These are phyloP conservation scores for Camellia japonica DNA, from an alignment of 148 eudicot species.

Conservation along the genomic window DNA sequence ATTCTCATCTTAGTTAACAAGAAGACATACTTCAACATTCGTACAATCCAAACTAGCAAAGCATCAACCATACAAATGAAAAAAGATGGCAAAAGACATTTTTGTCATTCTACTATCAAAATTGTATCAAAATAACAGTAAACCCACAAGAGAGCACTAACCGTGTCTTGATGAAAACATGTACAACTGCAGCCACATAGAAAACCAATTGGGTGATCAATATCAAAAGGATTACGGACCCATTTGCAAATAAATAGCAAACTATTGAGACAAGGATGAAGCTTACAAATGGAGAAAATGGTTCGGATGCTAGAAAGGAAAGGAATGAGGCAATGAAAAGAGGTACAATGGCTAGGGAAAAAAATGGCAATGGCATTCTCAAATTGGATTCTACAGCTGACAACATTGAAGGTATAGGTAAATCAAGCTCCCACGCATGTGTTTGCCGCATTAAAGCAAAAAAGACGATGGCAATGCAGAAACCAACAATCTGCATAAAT, in stretches of 20 bases:
- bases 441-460: constrained; percentile 92
- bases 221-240: constrained; percentile 52
- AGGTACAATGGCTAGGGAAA: constrained; percentile 52
- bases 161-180: constrained; percentile 80
- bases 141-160: constrained; percentile 32
- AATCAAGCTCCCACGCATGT: constrained; percentile 80
- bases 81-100: neutral
- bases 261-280: constrained; percentile 61
- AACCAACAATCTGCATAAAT: constrained; percentile 70
- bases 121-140: neutral
- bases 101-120: neutral
- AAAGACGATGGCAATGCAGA: constrained; percentile 65
- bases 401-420: constrained; percentile 82
- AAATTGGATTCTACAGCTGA: constrained; percentile 82
- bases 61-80: neutral
- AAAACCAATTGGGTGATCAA: constrained; percentile 50
- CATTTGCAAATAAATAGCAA: constrained; percentile 81
- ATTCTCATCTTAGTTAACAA: constrained; percentile 15
- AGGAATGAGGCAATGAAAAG: constrained; percentile 46
- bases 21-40: neutral
- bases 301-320: constrained; percentile 50
- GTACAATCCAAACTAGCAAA: neutral
- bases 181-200: constrained; percentile 51
- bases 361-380: constrained; percentile 68
- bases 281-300: constrained; percentile 55